Base-by-base conservation (phyloP, 768 basidiomycete species). In the Leucocoprinus leucothites region DNA sequence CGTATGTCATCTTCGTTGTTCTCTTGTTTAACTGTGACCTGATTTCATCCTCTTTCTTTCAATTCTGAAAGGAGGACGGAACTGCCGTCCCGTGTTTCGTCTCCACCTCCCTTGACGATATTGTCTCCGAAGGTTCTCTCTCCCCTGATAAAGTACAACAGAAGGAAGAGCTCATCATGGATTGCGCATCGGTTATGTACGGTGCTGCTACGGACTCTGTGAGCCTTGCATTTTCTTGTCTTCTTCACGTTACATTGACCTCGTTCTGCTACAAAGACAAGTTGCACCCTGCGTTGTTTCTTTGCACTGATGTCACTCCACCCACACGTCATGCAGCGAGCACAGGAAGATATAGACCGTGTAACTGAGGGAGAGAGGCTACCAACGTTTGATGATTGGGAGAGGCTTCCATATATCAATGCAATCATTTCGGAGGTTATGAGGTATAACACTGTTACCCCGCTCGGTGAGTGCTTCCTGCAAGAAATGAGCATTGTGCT, bases 321-420 rank as follows among this genome's bases (percentile, higher is more conserved):
- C 53, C 77, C 75, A 6, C 70, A 72, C 1, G 67, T 69, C 1
- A 71, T 73, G 60, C 62, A 58, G 53, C 67, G 65, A 31, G 75
- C 72, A 1, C 76, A 79, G 50, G 60, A 55, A 3, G 78, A 77
- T 44, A 64, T 80, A 13, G 74, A 78, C 28, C 47, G 51, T 1
- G 61, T 74, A 14, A 72, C 71, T 6, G 50, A 52, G 9, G 62
- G 65, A 18, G 61, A 60, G 26, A 57, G 61, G 24, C 21, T 62
- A 41, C 61, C 61, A n/a, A 60, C 59, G 4, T 60, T 62, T 48
- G 61, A 60, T 40, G 61, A 62, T 50, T 60, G 56, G 56, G 58
- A 60, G 21, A 38, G 42, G 28, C 61, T 62, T 41, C 61, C 61
- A 0, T 62, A 60, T 31, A 56, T 64, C 60, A 56, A 66, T 34